phyloP scores from a whole-genome alignment of 805 yeast species.

The Ogataea polymorpha region DNA sequence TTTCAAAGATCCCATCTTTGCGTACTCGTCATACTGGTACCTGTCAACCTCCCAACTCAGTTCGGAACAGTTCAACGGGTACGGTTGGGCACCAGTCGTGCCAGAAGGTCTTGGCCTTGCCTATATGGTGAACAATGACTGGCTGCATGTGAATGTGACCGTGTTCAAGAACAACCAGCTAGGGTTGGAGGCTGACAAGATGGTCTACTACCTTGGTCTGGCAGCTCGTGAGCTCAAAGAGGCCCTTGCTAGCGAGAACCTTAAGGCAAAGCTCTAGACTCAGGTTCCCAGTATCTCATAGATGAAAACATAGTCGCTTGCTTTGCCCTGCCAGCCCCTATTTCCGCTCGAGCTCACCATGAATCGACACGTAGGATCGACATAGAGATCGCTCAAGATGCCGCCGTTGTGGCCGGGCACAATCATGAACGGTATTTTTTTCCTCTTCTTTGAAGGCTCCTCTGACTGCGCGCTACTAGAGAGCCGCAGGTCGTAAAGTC shows the following conservation, averaged over 20 bases:
- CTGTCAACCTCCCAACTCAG: slow-evolving; percentile 87
- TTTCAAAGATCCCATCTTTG: slow-evolving; percentile 71
- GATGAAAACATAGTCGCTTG: slow-evolving; percentile 75
- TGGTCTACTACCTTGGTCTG: slow-evolving; percentile 67
- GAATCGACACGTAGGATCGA: slow-evolving; percentile 86
- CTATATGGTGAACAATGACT: slow-evolving; percentile 83
- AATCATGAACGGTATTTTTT: slow-evolving; percentile 75
- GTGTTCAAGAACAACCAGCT: slow-evolving; percentile 62
- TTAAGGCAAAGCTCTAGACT: slow-evolving; percentile 24
- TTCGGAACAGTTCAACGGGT: slow-evolving; percentile 80
- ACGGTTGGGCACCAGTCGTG: slow-evolving; percentile 95
- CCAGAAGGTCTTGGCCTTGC: slow-evolving; percentile 94
- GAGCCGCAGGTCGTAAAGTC: slow-evolving; percentile 72
- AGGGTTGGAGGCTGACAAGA: slow-evolving; percentile 49
- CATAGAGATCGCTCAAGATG: slow-evolving; percentile 65
- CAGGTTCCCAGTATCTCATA: slow-evolving; percentile 63
- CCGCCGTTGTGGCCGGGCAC: slow-evolving; percentile 98
- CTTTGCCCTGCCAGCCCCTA: slow-evolving; percentile 88
- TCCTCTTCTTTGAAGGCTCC: slow-evolving; percentile 25
- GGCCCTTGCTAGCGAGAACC: slow-evolving; percentile 39
- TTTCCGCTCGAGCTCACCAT: slow-evolving; percentile 91
- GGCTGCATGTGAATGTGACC: slow-evolving; percentile 82
- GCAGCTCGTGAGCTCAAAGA: slow-evolving; percentile 81
- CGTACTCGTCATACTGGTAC: slow-evolving; percentile 81
- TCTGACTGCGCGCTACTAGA: slow-evolving; percentile 15